Percentiles rank a stretch among this genome's conserved stretches.
phyloP scores from a whole-genome alignment of 148 eudicot species.

The Pouteria glomerata region DNA sequence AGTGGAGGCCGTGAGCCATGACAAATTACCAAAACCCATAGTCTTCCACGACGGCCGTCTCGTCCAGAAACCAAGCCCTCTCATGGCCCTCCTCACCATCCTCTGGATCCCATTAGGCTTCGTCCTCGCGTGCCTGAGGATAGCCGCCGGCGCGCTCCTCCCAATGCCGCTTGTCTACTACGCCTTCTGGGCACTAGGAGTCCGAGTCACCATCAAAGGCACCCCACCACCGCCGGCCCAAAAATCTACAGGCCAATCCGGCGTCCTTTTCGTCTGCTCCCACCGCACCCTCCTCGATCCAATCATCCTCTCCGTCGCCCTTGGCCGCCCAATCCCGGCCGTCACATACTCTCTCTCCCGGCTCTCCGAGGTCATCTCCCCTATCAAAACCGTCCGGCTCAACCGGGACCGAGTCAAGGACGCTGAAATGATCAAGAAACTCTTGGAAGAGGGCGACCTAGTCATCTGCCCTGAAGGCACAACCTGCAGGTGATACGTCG shows the following conservation, averaged over 20 bases:
- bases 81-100: constrained; percentile 11
- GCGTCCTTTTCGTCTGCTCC: constrained; percentile 13
- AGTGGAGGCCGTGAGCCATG: constrained; percentile 6
- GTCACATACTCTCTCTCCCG: constrained; percentile 14
- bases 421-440: constrained; percentile 10
- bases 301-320: constrained; percentile 12
- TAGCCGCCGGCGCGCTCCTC: neutral
- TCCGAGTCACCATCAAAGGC: constrained; percentile 15
- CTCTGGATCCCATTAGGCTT: constrained; percentile 16
- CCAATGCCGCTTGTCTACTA: constrained; percentile 11
- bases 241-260: constrained; percentile 4
- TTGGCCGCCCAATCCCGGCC: constrained; percentile 15
- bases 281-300: constrained; percentile 16
- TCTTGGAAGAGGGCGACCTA: constrained; percentile 12
- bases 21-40: constrained; percentile 11
- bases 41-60: constrained; percentile 20
- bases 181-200: constrained; percentile 11
- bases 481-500: no score
- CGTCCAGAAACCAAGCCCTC: constrained; percentile 5
- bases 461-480: constrained; percentile 17
- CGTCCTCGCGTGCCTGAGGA: constrained; percentile 1
- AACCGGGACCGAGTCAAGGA: constrained; percentile 6
- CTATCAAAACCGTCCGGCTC: constrained; percentile 9
- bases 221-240: constrained; percentile 10
- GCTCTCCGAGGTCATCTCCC: constrained; percentile 7